These are phyloP conservation scores for Emergomyces orientalis DNA, from an alignment of 2,329 filamentous ascomycete species.

Conservation along the genomic window DNA sequence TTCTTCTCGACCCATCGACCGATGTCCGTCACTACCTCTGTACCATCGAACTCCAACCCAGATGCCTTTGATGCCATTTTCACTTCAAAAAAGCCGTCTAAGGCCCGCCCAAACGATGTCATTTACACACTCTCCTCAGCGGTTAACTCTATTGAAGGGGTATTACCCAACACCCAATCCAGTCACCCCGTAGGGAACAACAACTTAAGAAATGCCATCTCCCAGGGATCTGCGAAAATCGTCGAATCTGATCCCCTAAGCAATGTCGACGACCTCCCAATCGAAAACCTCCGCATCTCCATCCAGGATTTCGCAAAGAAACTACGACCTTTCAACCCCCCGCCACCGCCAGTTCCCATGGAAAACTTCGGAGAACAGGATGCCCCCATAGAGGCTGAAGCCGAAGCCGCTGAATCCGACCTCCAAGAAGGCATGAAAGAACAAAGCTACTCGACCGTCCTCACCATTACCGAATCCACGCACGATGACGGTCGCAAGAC, in stretches of 20 bases:
- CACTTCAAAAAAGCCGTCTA: slow-evolving; percentile 45
- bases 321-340: slow-evolving; percentile 73
- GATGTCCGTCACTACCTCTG: slow-evolving; percentile 74
- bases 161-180: slow-evolving; percentile 22
- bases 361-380: slow-evolving; percentile 27
- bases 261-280: slow-evolving; percentile 39
- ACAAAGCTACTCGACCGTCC: slow-evolving; percentile 41
- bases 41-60: slow-evolving; percentile 62
- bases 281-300: slow-evolving; percentile 55
- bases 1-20: slow-evolving; percentile 96
- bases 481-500: slow-evolving; percentile 42
- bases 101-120: slow-evolving; percentile 45
- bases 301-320: slow-evolving; percentile 59
- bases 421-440: slow-evolving; percentile 23
- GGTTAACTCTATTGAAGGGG: slow-evolving; percentile 37
- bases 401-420: slow-evolving; percentile 21
- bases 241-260: slow-evolving; percentile 27
- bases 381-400: slow-evolving; percentile 18
- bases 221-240: slow-evolving; percentile 17
- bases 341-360: slow-evolving; percentile 64
- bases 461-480: slow-evolving; percentile 46
- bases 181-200: slow-evolving; percentile 32
- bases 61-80: slow-evolving; percentile 83
- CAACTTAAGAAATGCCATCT: slow-evolving; percentile 25
- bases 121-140: slow-evolving; percentile 54